phyloP scores from a whole-genome alignment of 78 protist genomes.

The Dictyostelium discoideum region DNA sequence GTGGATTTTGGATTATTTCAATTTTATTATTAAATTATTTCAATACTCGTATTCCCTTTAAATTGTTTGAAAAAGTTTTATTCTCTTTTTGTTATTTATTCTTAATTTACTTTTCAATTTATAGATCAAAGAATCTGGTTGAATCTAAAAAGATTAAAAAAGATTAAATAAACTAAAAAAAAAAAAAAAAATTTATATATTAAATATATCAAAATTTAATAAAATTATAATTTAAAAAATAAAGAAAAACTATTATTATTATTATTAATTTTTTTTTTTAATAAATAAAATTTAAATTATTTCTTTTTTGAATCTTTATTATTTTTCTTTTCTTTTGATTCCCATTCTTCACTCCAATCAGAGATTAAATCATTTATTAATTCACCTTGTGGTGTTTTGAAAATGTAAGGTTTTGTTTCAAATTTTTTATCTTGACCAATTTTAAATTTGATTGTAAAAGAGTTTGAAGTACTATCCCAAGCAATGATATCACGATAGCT shows the following conservation, averaged over 20 bases:
- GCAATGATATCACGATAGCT: conserved; percentile 51
- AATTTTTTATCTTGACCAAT: neutral
- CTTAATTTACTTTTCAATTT: conserved; percentile 2
- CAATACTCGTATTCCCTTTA: neutral
- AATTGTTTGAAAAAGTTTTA: neutral
- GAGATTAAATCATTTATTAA: conserved; percentile 41
- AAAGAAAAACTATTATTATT: too few relatives aligned
- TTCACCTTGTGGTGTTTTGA: conserved; percentile 61
- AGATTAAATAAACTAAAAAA: neutral
- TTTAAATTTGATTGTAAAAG: conserved; percentile 32
- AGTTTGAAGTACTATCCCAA: conserved; percentile 39
- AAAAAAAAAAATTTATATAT: neutral
- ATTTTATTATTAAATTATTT: neutral
- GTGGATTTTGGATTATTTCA: neutral
- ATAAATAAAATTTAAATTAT: too few relatives aligned
- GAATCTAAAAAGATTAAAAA: neutral
- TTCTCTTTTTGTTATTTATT: neutral
- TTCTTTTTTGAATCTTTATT: neutral
- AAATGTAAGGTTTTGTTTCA: conserved; percentile 30
- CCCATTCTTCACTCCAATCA: conserved; percentile 68
- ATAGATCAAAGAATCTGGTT: neutral
- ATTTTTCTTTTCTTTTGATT: conserved; percentile 2
- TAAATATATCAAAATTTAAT: neutral
- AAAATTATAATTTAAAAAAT: neutral
- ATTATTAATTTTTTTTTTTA: too few relatives aligned